Evolutionary conservation across 2,329 filamentous ascomycete genomes (phyloP).

Genomic region (Chaetomium sp.): DNA sequence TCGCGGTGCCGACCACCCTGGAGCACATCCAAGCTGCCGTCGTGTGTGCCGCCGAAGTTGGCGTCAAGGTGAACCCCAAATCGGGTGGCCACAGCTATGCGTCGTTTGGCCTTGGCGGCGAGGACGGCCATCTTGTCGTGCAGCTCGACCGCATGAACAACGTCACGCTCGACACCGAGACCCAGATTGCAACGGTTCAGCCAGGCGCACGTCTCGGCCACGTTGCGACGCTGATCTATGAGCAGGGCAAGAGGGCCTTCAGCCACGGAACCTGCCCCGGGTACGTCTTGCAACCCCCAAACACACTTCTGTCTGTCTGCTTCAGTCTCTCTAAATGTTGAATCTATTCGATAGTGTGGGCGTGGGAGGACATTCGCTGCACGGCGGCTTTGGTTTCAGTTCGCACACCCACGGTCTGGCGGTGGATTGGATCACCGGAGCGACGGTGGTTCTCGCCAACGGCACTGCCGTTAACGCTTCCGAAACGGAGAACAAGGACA

Average conservation of each 20-base stretch:
- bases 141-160: slow-evolving; percentile 50
- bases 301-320: too few species aligned
- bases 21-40: slow-evolving; percentile 52
- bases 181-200: slow-evolving; percentile 50
- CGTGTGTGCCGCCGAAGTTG: slow-evolving; percentile 46
- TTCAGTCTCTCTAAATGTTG: too few species aligned
- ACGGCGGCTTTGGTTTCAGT: slow-evolving; percentile 46
- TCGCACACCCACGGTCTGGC: slow-evolving; percentile 43
- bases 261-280: slow-evolving; percentile 56
- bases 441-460: slow-evolving; percentile 44
- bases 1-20: slow-evolving; percentile 47
- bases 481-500: slow-evolving; percentile 42
- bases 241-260: slow-evolving; percentile 46
- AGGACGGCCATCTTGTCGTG: slow-evolving; percentile 53
- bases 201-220: slow-evolving; percentile 55
- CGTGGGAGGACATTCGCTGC: slow-evolving; percentile 44
- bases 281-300: slow-evolving; percentile 39
- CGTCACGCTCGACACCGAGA: slow-evolving; percentile 45
- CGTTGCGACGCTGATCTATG: slow-evolving; percentile 45
- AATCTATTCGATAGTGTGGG: slow-evolving; percentile 46
- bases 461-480: slow-evolving; percentile 39
- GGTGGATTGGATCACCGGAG: slow-evolving; percentile 42
- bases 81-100: slow-evolving; percentile 57
- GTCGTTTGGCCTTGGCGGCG: slow-evolving; percentile 51
- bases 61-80: slow-evolving; percentile 51